Evolutionary conservation across 2,329 filamentous ascomycete genomes (phyloP), one percentile per base, ranked within the genome.

Genomic region (Diaporthe batatas): DNA sequence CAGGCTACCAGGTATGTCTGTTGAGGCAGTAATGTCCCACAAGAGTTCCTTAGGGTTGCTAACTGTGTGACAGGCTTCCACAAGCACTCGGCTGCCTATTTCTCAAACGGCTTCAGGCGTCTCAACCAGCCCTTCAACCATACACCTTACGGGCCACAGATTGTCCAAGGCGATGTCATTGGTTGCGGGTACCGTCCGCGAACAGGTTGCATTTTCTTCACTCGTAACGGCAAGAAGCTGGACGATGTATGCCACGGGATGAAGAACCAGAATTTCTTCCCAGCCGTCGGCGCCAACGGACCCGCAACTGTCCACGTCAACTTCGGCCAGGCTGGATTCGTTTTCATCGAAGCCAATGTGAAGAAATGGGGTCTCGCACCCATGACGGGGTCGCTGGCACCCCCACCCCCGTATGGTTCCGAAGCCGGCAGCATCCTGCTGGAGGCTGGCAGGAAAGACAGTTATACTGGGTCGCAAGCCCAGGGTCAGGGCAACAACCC

Each of bases 331-430:
- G 94, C 96, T 79, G 96, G 96, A 44, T 99, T 98, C 80, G 96
- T 99, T 64, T 99, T 98, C 80, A 98, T 99, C 78, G 96, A 99
- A 83, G 96, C 96, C 75, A 99, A 99, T 79, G 96, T 99, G 74
- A 99, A 99, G 90, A 99, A 98, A 87, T 99, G 96, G 96, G 96
- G 96, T 2, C 86, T 99, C 71, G 96, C 96, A 62, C 96, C 96
- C 6, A 97, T 97, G 89, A 98, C 94, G 1, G 96, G 96, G 73
- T 98, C 94, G 79, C 87, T 99, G 73, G 96, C 96, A 36, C 96
- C 96, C 21, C 96, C 96, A 55, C 96, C 96, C 67, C 96, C 96
- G 1, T 99, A 99, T 80, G 96, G 96, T 62, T 98, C 94, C 75
- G 96, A 98, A 84, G 95, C 98, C 83, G 96, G 96, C 78, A 98